Evolutionary conservation across 306 rosid species (phyloP), one percentile per base, ranked within the genome.

Genomic region (Urtica urens): DNA sequence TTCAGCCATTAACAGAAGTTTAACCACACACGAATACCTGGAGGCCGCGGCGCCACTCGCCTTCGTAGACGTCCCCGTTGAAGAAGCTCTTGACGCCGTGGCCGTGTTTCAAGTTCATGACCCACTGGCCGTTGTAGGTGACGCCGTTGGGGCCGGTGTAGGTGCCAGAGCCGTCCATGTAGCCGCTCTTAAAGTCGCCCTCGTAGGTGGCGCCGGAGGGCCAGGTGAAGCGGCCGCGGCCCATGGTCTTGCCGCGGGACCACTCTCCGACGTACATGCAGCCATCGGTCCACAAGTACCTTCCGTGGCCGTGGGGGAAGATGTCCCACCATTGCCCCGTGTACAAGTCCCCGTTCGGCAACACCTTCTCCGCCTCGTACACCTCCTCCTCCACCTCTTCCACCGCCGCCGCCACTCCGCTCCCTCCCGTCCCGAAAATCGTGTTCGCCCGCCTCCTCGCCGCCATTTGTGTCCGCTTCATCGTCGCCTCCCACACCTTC

Each of bases 401-500:
- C 60, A 6, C 66, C 72, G 2, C 66, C 71, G 0, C 17, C 21
- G 30, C 17, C 10, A 29, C 40, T 14, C n/a, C 10, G 40, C n/a
- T 35, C 4, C 40, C n/a, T 3, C 40, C 38, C 33, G 78, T 17
- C 17, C 96, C 96, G 5, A 88, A 83, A 39, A 83, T 67, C 72
- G 79, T 81, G 45, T 88, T 85, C 7, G 96, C 95, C 4, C 93
- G 83, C 46, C 75, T 81, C 44, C 78, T 88, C 0, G 96, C 93
- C 4, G 93, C 93, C 12, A 2, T 2, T 3, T 76, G 83, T 2
- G 96, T 88, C 45, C 58, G 84, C 31, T 87, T 78, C 48, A 88
- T 51, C 1, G 96, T 88, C 25, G 87, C 87, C 60, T 88, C 95
- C 96, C 96, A 88, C 63, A 86, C 96, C 90, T 78, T 88, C 49